Conservation (phyloP, 257 asterid species). For the Solanum pinnatisectum region DNA sequence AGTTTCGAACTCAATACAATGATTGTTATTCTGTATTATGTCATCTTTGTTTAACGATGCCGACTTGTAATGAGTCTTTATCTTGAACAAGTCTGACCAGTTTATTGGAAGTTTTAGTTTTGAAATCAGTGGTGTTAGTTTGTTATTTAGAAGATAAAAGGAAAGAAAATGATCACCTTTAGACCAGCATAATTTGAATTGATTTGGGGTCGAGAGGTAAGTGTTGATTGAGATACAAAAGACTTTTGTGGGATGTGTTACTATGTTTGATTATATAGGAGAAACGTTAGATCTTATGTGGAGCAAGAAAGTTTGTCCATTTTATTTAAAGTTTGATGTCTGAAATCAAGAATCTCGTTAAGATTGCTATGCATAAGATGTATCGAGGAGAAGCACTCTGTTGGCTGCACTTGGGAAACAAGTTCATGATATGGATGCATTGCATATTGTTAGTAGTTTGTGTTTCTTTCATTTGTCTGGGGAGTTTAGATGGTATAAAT, state of each 20-base stretch:
- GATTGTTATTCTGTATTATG: neutral
- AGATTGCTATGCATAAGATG: neutral
- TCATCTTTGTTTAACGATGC: neutral
- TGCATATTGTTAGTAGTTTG: neutral
- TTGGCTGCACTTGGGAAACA: neutral
- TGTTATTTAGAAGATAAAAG: neutral
- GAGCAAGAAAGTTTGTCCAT: neutral
- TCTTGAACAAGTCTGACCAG: neutral
- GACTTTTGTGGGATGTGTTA: neutral
- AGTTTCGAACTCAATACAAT: neutral
- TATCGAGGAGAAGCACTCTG: neutral
- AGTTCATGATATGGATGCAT: neutral
- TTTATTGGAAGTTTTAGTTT: neutral
- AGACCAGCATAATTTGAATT: neutral
- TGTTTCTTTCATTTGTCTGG: neutral
- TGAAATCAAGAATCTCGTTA: neutral
- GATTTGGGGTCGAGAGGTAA: neutral
- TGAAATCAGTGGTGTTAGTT: neutral
- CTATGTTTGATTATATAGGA: neutral
- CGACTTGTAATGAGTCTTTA: neutral
- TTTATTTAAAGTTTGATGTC: neutral
- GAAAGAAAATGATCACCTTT: neutral
- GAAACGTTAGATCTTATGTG: neutral
- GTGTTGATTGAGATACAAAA: neutral
- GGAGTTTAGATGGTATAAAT: neutral